Percentiles rank a stretch among this genome's conserved stretches.
These are phyloP conservation scores for Setaria italica DNA, from an alignment of 202 grass and related monocot genomes.

Conservation along the genomic window DNA sequence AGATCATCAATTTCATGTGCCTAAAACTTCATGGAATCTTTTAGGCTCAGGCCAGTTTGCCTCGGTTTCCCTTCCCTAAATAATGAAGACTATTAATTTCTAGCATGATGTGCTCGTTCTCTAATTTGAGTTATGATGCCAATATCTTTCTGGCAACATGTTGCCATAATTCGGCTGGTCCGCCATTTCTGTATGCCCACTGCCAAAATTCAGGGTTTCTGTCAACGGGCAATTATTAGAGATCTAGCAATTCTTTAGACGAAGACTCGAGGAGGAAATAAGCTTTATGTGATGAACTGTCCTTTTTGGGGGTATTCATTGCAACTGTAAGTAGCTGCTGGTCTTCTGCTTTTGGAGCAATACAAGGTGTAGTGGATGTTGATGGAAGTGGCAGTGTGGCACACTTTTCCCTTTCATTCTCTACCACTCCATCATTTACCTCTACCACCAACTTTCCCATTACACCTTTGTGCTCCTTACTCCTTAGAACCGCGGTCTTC, in stretches of 20 bases:
- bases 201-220: background rate
- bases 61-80: background rate
- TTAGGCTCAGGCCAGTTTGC: background rate
- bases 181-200: background rate
- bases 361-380: constrained; percentile 38
- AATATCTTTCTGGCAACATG: constrained; percentile 3
- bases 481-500: background rate
- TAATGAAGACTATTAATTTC: background rate
- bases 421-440: constrained; percentile 36
- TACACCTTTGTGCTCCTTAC: background rate
- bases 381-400: constrained; percentile 32
- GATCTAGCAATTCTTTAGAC: constrained; percentile 16
- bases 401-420: constrained; percentile 29
- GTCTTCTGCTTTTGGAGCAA: constrained; percentile 27
- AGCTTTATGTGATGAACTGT: constrained; percentile 7
- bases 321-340: constrained; percentile 28
- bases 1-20: constrained; percentile 10
- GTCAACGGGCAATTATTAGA: constrained; percentile 16
- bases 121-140: background rate
- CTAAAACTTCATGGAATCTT: background rate
- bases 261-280: background rate
- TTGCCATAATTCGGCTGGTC: constrained; percentile 26
- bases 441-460: background rate
- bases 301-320: constrained; percentile 14
- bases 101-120: constrained; percentile 3